Evolutionary conservation across 2,329 filamentous ascomycete genomes (phyloP).

Genomic region (Neocatenulostroma microsporum): DNA sequence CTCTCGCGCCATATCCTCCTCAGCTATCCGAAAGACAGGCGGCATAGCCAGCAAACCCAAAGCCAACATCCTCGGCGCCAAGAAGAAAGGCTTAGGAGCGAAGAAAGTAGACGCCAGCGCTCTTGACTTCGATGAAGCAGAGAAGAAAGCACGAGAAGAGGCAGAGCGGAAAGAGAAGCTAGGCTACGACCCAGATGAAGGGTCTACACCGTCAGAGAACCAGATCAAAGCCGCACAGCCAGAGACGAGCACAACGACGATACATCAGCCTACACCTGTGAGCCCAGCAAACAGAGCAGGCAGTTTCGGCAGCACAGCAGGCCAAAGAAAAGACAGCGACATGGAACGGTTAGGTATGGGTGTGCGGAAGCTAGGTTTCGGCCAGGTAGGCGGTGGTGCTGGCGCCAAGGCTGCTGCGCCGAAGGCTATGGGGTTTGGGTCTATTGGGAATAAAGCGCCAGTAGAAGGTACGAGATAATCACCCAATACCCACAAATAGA

Average conservation of each 20-base stretch:
- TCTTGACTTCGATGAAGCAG: conserved; percentile 91
- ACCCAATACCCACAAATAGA: background rate
- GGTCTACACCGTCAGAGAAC: conserved; percentile 47
- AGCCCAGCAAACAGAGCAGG: conserved; percentile 56
- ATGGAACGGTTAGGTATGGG: conserved; percentile 88
- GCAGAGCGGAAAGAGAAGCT: conserved; percentile 92
- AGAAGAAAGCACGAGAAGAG: conserved; percentile 95
- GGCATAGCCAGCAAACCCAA: conserved; percentile 60
- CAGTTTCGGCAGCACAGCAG: conserved; percentile 43
- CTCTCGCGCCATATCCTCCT: conserved; percentile 66
- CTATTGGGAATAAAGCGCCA: conserved; percentile 53
- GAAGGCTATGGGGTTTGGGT: conserved; percentile 71
- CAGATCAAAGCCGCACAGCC: conserved; percentile 40
- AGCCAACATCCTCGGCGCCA: conserved; percentile 61
- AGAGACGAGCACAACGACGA: conserved; percentile 40
- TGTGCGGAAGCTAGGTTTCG: conserved; percentile 75
- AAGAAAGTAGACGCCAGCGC: conserved; percentile 72
- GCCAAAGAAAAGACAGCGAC: conserved; percentile 59
- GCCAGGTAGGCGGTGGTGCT: conserved; percentile 62
- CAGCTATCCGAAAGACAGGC: conserved; percentile 70
- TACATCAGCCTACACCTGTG: conserved; percentile 68
- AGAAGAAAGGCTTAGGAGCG: conserved; percentile 45
- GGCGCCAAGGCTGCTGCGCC: conserved; percentile 39
- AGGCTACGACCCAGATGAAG: conserved; percentile 89
- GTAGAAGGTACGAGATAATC: conserved; percentile 49